These are phyloP conservation scores for Debaryomyces udenii DNA, from an alignment of 1,139 yeast species.

Conservation along the genomic window DNA sequence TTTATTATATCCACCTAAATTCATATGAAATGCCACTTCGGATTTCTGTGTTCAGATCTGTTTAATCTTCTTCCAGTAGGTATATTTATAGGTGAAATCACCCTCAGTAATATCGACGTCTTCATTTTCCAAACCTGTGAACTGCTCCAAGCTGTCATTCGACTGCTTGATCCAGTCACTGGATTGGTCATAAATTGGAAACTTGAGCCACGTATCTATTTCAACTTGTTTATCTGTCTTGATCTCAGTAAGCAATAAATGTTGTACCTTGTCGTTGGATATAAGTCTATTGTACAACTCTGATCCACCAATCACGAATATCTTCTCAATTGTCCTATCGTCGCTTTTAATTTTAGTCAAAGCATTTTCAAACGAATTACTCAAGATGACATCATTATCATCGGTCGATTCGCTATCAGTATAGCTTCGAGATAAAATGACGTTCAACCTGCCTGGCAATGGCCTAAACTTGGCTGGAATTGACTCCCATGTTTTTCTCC, in stretches of 20 bases:
- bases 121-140: conserved; percentile 41
- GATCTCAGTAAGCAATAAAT: conserved; percentile 77
- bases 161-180: conserved; percentile 40
- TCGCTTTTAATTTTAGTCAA: conserved; percentile 22
- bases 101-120: conserved; percentile 50
- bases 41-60: background rate
- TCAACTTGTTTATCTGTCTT: conserved; percentile 42
- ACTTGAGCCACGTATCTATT: conserved; percentile 67
- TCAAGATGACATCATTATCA: conserved; percentile 37
- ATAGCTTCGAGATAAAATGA: conserved; percentile 63
- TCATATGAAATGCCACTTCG: background rate
- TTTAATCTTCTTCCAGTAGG: conserved; percentile 45
- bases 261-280: conserved; percentile 47
- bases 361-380: conserved; percentile 51
- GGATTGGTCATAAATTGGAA: conserved; percentile 30
- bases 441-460: conserved; percentile 71
- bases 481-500: conserved; percentile 94
- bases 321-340: conserved; percentile 43
- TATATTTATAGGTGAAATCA: conserved; percentile 50
- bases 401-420: conserved; percentile 15
- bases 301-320: conserved; percentile 92
- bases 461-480: conserved; percentile 87
- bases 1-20: background rate
- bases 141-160: conserved; percentile 38
- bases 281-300: conserved; percentile 71